Percentiles rank a stretch among this genome's conserved stretches.
phyloP scores from a whole-genome alignment of 495 filamentous ascomycete genomes.

The Haplographium delicatum region DNA sequence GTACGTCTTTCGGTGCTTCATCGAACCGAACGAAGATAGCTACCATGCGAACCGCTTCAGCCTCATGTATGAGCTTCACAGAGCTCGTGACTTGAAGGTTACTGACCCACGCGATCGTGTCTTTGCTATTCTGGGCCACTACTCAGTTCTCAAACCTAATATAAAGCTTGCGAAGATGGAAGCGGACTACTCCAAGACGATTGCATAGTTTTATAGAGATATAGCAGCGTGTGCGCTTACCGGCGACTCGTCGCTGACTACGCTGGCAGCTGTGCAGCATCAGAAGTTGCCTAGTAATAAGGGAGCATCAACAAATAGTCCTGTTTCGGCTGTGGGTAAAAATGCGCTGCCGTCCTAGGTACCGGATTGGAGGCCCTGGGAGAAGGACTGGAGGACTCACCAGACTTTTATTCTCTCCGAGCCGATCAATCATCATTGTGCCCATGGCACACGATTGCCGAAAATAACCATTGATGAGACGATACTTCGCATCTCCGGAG shows the following conservation, averaged over 20 bases:
- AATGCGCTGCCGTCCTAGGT: not conserved
- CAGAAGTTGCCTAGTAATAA: not conserved
- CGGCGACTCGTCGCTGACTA: conserved; percentile 14
- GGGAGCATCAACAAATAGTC: conserved; percentile 4
- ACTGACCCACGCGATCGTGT: conserved; percentile 27
- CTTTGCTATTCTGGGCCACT: conserved; percentile 26
- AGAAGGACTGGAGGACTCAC: conserved; percentile 3
- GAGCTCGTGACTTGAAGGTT: conserved; percentile 21
- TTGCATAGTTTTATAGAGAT: conserved; percentile 12
- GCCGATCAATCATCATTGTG: conserved; percentile 7
- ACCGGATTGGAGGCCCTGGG: conserved; percentile 2
- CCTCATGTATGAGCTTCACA: conserved; percentile 29
- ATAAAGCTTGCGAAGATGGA: conserved; percentile 11
- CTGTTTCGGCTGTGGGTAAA: no score
- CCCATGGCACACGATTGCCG: not conserved
- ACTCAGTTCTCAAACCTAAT: conserved; percentile 8
- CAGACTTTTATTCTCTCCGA: conserved; percentile 9
- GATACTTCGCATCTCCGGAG: conserved; percentile 2
- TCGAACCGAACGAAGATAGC: conserved; percentile 19
- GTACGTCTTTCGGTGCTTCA: conserved; percentile 24
- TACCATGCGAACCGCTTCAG: conserved; percentile 26
- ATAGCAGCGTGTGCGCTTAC: conserved; percentile 9
- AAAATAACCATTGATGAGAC: not conserved
- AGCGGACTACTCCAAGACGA: conserved; percentile 18
- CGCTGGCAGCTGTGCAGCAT: conserved; percentile 21